Conservation (phyloP, 208 protist genomes). For the Herpetomonas tarakana region DNA sequence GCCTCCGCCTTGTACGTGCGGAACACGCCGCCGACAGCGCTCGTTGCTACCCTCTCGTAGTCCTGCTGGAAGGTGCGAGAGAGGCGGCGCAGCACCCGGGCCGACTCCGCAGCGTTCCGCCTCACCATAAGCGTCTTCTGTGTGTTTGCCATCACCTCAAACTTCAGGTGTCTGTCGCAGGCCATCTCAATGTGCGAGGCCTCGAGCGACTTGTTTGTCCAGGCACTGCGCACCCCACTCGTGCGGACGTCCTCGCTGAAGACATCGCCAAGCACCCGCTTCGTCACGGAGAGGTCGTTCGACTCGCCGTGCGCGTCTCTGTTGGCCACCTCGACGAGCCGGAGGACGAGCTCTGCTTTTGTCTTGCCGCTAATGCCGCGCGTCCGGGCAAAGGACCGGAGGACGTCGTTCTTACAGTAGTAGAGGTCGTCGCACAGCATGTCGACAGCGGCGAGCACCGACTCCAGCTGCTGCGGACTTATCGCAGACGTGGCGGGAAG, state of each 20-base stretch:
- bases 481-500: neutral
- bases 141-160: slow-evolving; percentile 77
- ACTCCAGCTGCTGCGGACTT: slow-evolving; percentile 15
- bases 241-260: slow-evolving; percentile 82
- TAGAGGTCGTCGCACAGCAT: slow-evolving; percentile 88
- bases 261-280: slow-evolving; percentile 75
- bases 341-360: slow-evolving; percentile 77
- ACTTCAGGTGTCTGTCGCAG: slow-evolving; percentile 62
- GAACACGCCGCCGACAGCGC: slow-evolving; percentile 73
- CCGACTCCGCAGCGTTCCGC: slow-evolving; percentile 50
- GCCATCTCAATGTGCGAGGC: slow-evolving; percentile 88
- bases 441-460: slow-evolving; percentile 66
- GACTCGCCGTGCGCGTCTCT: slow-evolving; percentile 80
- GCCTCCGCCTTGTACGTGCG: slow-evolving; percentile 70
- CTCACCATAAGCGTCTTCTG: slow-evolving; percentile 81
- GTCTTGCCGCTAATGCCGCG: slow-evolving; percentile 29
- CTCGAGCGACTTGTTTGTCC: slow-evolving; percentile 87
- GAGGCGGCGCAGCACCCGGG: slow-evolving; percentile 65
- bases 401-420: slow-evolving; percentile 80
- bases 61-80: slow-evolving; percentile 79
- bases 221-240: slow-evolving; percentile 71
- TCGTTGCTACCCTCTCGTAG: slow-evolving; percentile 48
- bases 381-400: slow-evolving; percentile 74
- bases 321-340: slow-evolving; percentile 69
- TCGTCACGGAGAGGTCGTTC: slow-evolving; percentile 69